Conservation (phyloP, 495 filamentous ascomycete species). For the Penicillium turbatum region DNA sequence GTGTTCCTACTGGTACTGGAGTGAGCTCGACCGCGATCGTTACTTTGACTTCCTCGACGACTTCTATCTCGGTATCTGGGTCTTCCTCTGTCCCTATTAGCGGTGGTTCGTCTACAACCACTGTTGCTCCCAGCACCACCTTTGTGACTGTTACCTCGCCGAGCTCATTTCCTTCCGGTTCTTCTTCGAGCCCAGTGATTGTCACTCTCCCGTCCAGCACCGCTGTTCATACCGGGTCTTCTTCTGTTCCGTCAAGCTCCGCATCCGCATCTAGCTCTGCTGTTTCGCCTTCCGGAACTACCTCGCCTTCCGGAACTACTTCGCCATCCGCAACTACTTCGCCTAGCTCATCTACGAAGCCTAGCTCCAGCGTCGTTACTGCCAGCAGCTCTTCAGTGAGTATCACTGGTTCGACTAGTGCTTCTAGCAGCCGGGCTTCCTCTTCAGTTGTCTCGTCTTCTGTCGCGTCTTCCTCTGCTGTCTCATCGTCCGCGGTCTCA, state of each 20-base stretch:
- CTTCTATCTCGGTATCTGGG: constrained; percentile 8
- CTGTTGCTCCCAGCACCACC: constrained; percentile 14
- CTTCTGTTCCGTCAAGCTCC: not conserved
- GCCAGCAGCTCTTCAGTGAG: not conserved
- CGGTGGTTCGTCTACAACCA: constrained; percentile 15
- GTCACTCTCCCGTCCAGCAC: constrained; percentile 3
- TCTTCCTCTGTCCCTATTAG: constrained; percentile 10
- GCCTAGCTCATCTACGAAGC: not conserved
- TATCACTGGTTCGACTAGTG: not conserved
- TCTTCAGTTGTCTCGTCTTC: not conserved
- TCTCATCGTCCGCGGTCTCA: not conserved
- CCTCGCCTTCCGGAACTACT: not conserved
- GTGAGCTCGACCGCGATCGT: constrained; percentile 10
- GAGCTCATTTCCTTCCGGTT: not conserved
- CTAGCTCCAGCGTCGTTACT: not conserved
- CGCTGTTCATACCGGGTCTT: not conserved
- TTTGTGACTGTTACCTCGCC: constrained; percentile 13
- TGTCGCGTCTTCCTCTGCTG: not conserved
- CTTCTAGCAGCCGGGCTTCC: not conserved
- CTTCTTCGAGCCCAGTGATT: constrained; percentile 5
- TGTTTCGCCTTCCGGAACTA: not conserved
- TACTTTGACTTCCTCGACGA: constrained; percentile 10
- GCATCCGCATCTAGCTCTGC: constrained; percentile 4
- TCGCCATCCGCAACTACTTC: not conserved
- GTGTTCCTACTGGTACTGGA: constrained; percentile 7